Conservation (phyloP, 176 grass and related monocot species). For the Poa annua region DNA sequence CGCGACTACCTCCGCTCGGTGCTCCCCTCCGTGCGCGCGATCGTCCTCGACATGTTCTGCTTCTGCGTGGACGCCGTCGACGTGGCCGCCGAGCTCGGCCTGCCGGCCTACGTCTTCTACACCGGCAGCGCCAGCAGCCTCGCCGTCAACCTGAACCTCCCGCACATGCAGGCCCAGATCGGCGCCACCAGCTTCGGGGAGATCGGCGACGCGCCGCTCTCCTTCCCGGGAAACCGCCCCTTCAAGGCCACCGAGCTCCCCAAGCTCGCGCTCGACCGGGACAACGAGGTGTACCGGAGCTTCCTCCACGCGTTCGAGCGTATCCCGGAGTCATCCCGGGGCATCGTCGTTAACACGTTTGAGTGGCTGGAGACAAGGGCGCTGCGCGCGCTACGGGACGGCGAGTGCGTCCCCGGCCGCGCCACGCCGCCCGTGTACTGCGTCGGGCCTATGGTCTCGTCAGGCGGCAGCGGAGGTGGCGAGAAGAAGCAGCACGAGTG, state of each 20-base stretch:
- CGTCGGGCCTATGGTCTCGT: conserved; percentile 2
- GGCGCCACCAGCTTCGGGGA: conserved; percentile 8
- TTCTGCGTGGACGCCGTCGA: conserved; percentile 29
- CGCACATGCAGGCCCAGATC: conserved; percentile 26
- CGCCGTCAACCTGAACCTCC: conserved; percentile 13
- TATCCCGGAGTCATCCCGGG: background rate
- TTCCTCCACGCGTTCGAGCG: conserved; percentile 24
- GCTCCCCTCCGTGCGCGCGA: background rate
- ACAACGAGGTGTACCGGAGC: conserved; percentile 18
- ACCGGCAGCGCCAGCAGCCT: conserved; percentile 27
- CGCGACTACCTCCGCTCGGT: conserved; percentile 25
- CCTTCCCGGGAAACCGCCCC: conserved; percentile 2
- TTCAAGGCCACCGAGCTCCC: conserved; percentile 22
- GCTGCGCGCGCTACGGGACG: background rate
- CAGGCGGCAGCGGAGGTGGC: background rate
- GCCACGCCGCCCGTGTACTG: background rate
- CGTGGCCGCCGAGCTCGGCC: conserved; percentile 15
- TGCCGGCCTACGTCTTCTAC: conserved; percentile 17
- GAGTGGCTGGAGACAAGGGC: conserved; percentile 6
- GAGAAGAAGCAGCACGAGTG: conserved; percentile 28
- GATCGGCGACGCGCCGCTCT: conserved; percentile 24
- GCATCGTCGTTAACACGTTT: conserved; percentile 20
- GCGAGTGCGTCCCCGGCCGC: background rate
- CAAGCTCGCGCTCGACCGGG: background rate
- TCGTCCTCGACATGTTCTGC: conserved; percentile 29